phyloP scores from a whole-genome alignment of 306 rosid species.

The Gastrolobium bilobum region DNA sequence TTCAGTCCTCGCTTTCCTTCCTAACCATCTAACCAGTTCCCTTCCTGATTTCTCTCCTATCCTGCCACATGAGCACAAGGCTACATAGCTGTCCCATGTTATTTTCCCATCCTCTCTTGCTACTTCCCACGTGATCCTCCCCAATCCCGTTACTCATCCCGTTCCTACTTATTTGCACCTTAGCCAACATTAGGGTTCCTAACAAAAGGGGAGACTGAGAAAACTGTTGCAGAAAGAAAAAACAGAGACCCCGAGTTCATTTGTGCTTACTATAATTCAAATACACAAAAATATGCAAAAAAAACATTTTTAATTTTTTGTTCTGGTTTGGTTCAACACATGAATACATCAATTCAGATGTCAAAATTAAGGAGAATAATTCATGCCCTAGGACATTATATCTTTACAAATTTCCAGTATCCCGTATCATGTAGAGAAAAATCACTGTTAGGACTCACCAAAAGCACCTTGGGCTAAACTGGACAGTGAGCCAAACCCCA shows the following conservation, averaged over 20 bases:
- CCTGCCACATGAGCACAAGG: neutral
- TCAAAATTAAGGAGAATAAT: constrained; percentile 8
- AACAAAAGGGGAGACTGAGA: constrained; percentile 1
- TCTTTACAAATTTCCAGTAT: constrained; percentile 9
- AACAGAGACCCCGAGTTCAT: neutral
- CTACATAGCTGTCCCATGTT: neutral
- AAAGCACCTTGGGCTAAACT: constrained; percentile 9
- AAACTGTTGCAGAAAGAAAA: neutral
- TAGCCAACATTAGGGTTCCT: neutral
- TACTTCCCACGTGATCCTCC: neutral
- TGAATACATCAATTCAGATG: neutral
- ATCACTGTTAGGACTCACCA: neutral
- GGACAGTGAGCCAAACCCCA: neutral
- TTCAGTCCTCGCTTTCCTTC: neutral
- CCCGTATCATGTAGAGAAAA: neutral
- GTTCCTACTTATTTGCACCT: neutral
- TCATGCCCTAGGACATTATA: neutral
- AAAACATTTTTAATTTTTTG: neutral
- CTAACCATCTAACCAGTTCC: neutral
- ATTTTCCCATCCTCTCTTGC: constrained; percentile 4
- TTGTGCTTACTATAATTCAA: neutral
- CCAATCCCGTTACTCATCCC: neutral
- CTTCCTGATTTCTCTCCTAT: constrained; percentile 1
- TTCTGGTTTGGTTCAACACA: constrained; percentile 22
- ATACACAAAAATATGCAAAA: constrained; percentile 4